Base-by-base conservation (phyloP, 2,329 filamentous ascomycete species). In the Pyricularia pennisetigena region DNA sequence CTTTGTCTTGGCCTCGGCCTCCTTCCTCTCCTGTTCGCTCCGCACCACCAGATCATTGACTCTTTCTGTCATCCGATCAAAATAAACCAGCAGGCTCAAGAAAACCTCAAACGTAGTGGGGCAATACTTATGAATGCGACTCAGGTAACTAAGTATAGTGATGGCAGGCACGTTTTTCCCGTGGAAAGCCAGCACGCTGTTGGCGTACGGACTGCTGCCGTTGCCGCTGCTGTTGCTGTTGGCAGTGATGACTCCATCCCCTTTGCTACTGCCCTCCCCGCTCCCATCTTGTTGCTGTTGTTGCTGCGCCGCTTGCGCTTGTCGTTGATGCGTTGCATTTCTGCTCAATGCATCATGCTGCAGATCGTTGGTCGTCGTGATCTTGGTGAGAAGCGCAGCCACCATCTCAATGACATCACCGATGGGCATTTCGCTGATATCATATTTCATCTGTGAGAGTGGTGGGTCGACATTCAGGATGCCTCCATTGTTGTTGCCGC, bases 351-450 rank as follows among this genome's bases (percentile, higher is more conserved):
- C 91, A 76, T 97, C 93, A 78, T 98, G 94, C 77, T 98, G 94
- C 67, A 90, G 82, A 76, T 99, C 95, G 76, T 99, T 99, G 69
- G 94, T 97, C 3, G 92, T 93, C 6, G 95, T 98, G 74, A 99
- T 99, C 78, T 98, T 98, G 68, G 94, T 97, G 70, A 99, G 83
- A 28, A 99, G 85, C 7, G 94, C 95, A 4, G 95, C 95, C 4
- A 99, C 95, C 95, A 99, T 98, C 79, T 98, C 94, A 76, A 99
- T 99, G 73, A 99, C 92, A 76, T 99, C 94, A 72, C 90, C 88
- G 68, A 98, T 96, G 67, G 95, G 95, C 94, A 99, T 98, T 67
- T 88, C 91, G 79, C 94, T 97, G 74, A 99, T 97, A 78, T 98
- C 95, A 77, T 97, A 99, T 76, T 87, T 88, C 79, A 85, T 85